These are phyloP conservation scores for Exutisphaerella laricina DNA, from an alignment of 2,329 filamentous ascomycete genomes.

Conservation along the genomic window DNA sequence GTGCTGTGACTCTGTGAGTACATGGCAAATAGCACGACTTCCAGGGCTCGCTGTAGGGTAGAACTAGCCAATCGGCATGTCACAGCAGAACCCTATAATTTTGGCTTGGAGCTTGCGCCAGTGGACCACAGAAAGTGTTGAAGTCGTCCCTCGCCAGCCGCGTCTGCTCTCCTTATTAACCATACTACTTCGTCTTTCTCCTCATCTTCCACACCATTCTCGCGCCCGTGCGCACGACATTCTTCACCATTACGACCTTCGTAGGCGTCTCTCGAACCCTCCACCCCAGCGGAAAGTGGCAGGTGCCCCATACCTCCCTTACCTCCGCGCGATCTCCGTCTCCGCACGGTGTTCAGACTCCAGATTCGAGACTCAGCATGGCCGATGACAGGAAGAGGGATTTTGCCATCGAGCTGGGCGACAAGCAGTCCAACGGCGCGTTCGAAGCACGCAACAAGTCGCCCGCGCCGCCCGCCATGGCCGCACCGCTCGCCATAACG, in stretches of 20 bases:
- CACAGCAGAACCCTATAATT: too few species aligned
- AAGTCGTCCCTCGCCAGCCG: too few species aligned
- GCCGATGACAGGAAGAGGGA: slow-evolving; percentile 85
- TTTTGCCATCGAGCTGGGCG: slow-evolving; percentile 65
- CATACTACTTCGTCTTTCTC: background rate
- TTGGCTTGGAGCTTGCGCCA: too few species aligned
- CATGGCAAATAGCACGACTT: too few species aligned
- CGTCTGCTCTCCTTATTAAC: too few species aligned
- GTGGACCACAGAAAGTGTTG: background rate
- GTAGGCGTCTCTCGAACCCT: slow-evolving; percentile 28
- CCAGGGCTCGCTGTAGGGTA: too few species aligned
- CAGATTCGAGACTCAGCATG: slow-evolving; percentile 48
- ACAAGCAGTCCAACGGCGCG: slow-evolving; percentile 48
- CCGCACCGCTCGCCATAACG: slow-evolving; percentile 39
- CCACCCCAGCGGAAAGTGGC: slow-evolving; percentile 16
- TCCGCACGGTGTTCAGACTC: background rate
- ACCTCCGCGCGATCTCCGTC: slow-evolving; percentile 10
- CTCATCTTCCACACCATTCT: background rate
- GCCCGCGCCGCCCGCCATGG: slow-evolving; percentile 45
- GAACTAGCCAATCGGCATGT: too few species aligned
- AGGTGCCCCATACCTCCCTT: slow-evolving; percentile 22
- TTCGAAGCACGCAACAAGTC: slow-evolving; percentile 32
- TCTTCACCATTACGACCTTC: slow-evolving; percentile 28
- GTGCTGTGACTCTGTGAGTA: too few species aligned
- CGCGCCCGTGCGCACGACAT: slow-evolving; percentile 14